Percentiles rank a stretch among this genome's conserved stretches.
These are phyloP conservation scores for Sarcomyxa edulis DNA, from an alignment of 768 basidiomycete species.

Conservation along the genomic window DNA sequence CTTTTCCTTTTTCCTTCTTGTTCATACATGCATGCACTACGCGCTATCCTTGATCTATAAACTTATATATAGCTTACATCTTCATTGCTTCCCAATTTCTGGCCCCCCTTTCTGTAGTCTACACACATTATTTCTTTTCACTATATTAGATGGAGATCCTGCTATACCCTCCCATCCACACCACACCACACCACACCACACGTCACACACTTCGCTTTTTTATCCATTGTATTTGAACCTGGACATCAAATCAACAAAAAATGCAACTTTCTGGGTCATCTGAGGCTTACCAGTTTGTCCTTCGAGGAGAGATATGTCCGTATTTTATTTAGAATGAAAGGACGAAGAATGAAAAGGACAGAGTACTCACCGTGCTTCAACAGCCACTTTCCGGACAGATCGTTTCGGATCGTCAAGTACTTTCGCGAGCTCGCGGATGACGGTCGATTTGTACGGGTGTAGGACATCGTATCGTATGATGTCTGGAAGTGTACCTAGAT, in stretches of 20 bases:
- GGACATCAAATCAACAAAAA: slow-evolving; percentile 3
- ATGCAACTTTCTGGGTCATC: neutral
- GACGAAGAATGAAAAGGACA: neutral
- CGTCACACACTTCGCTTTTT: too few species aligned
- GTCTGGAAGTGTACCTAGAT: slow-evolving; percentile 67
- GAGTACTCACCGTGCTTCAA: slow-evolving; percentile 62
- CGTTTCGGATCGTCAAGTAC: slow-evolving; percentile 88
- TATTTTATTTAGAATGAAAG: slow-evolving; percentile 1
- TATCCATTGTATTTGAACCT: slow-evolving; percentile 62
- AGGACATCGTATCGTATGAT: slow-evolving; percentile 79
- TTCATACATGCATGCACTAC: too few species aligned
- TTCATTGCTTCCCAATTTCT: too few species aligned
- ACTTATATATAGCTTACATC: too few species aligned
- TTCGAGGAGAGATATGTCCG: slow-evolving; percentile 13
- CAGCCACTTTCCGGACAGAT: slow-evolving; percentile 81
- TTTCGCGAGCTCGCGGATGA: slow-evolving; percentile 70
- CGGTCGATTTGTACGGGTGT: slow-evolving; percentile 69
- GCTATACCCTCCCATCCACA: too few species aligned
- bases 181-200: too few species aligned
- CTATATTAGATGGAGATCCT: too few species aligned
- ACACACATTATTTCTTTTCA: too few species aligned
- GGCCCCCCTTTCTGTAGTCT: too few species aligned
- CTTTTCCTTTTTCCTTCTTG: slow-evolving; percentile 10
- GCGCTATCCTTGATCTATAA: too few species aligned
- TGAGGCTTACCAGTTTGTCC: slow-evolving; percentile 42